These are phyloP conservation scores for Melastoma candidum DNA, from an alignment of 441 rosid genomes.

Conservation along the genomic window DNA sequence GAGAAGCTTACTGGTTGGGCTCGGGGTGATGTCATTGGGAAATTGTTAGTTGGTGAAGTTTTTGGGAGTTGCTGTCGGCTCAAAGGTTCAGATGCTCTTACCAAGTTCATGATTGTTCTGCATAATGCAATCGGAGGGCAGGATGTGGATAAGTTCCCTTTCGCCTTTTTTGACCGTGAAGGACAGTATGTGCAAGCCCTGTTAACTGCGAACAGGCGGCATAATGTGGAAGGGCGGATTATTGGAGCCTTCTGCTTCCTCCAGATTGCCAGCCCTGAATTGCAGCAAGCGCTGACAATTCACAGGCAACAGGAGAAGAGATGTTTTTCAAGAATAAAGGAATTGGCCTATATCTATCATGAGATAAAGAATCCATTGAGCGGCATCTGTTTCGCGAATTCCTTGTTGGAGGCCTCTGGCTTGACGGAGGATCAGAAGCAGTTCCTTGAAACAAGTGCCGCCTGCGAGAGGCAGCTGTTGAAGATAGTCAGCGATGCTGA, in stretches of 20 bases:
- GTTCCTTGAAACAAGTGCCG: conserved; percentile 73
- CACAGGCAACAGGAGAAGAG: conserved; percentile 67
- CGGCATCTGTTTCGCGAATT: conserved; percentile 68
- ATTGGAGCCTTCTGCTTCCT: conserved; percentile 91
- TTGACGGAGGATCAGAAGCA: conserved; percentile 86
- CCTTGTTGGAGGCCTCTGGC: conserved; percentile 64
- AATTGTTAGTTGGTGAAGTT: conserved; percentile 80
- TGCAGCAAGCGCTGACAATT: conserved; percentile 69
- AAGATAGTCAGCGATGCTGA: conserved; percentile 57
- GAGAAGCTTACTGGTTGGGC: conserved; percentile 85
- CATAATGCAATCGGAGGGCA: conserved; percentile 82
- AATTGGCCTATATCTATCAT: conserved; percentile 77
- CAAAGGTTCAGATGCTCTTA: conserved; percentile 79
- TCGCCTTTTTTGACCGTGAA: conserved; percentile 58
- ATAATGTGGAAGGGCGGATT: conserved; percentile 53
- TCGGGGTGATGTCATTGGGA: conserved; percentile 59
- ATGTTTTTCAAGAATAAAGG: conserved; percentile 57
- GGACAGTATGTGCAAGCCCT: conserved; percentile 73
- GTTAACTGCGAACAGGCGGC: conserved; percentile 75
- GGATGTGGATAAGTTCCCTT: conserved; percentile 68
- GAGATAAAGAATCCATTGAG: conserved; percentile 69
- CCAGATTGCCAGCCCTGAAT: conserved; percentile 88
- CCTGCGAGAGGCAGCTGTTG: conserved; percentile 84
- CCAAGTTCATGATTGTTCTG: conserved; percentile 79
- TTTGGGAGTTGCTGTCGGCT: conserved; percentile 81